Percentiles rank a stretch among this genome's conserved stretches.
Evolutionary conservation across 164 flowering plant genomes (phyloP).

Genomic region (Buxus sempervirens): DNA sequence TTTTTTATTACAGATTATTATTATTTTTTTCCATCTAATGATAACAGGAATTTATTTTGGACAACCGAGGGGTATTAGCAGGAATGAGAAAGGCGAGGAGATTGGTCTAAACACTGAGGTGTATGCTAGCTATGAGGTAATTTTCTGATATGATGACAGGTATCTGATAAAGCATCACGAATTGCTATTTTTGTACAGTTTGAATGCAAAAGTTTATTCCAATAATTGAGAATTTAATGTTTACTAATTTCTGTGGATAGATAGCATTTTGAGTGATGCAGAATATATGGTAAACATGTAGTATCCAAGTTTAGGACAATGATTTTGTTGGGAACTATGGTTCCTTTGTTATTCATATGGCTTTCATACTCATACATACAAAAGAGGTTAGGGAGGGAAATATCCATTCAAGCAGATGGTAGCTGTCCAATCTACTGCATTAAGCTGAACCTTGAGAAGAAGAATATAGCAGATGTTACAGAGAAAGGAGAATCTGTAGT

Average conservation of each 20-base stretch:
- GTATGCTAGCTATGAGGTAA: constrained; percentile 85
- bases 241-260: not conserved
- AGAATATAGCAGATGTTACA: too few relatives aligned
- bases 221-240: not conserved
- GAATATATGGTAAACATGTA: not conserved
- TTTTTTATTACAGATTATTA: not conserved
- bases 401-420: too few relatives aligned
- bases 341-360: not conserved
- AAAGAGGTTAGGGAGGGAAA: too few relatives aligned
- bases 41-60: constrained; percentile 90
- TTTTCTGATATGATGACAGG: not conserved
- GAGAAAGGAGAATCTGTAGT: too few relatives aligned
- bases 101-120: constrained; percentile 93
- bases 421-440: too few relatives aligned
- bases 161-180: not conserved
- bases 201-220: not conserved
- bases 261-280: not conserved
- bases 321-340: not conserved
- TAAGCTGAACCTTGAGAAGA: too few relatives aligned
- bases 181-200: not conserved
- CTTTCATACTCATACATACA: not conserved
- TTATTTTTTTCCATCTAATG: constrained; percentile 5
- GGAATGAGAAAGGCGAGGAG: constrained; percentile 75
- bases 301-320: not conserved
- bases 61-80: constrained; percentile 85